phyloP scores from a whole-genome alignment of 768 basidiomycete genomes.

The Suillus fuscotomentosus region DNA sequence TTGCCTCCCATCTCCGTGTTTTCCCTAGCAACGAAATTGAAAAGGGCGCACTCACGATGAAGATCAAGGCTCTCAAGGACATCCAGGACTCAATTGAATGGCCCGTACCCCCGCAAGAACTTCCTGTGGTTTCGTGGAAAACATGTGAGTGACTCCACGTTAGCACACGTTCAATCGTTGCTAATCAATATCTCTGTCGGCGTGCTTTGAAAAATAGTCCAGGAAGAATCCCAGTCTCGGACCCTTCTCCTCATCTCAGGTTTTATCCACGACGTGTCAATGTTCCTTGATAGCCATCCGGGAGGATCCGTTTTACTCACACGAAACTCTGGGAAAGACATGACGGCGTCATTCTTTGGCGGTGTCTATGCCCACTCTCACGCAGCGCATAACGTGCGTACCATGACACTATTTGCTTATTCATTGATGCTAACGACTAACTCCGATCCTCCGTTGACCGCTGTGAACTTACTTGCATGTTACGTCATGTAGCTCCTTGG shows the following conservation, averaged over 20 bases:
- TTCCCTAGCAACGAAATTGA: conserved; percentile 89
- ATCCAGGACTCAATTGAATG: conserved; percentile 63
- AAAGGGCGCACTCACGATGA: conserved; percentile 82
- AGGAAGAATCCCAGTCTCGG: conserved; percentile 62
- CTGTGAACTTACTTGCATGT: neutral
- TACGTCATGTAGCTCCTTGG: conserved; percentile 49
- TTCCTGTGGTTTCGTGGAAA: conserved; percentile 83
- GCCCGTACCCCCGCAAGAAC: conserved; percentile 54
- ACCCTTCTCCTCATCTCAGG: conserved; percentile 76
- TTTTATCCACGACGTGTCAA: conserved; percentile 82
- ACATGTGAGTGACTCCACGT: conserved; percentile 52
- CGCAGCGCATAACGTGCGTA: conserved; percentile 73
- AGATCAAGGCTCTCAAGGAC: conserved; percentile 68
- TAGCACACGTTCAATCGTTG: neutral
- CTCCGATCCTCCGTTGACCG: neutral
- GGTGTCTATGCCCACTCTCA: conserved; percentile 82
- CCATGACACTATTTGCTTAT: conserved; percentile 7
- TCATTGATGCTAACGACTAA: neutral
- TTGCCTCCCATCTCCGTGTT: conserved; percentile 76
- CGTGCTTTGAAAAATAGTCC: conserved; percentile 41
- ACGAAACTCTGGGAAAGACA: conserved; percentile 69
- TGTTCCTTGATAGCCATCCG: conserved; percentile 76
- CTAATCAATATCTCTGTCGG: neutral
- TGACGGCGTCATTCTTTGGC: conserved; percentile 83
- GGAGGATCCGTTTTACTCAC: conserved; percentile 66